phyloP scores from a whole-genome alignment of 331 rosid species.

The Dryas integrifolia region DNA sequence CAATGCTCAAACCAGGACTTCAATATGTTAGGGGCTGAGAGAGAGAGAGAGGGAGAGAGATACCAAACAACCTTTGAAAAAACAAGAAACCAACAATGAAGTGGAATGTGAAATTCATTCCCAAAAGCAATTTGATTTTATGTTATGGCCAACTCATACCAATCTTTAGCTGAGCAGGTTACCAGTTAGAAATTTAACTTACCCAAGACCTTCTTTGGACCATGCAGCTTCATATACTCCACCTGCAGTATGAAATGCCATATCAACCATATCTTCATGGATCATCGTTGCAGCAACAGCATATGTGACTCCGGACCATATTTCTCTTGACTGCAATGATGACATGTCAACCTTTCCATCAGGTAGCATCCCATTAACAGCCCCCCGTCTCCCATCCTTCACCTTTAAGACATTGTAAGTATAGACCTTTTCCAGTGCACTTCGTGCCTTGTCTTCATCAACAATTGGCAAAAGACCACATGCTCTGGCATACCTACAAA shows the following conservation, averaged over 20 bases:
- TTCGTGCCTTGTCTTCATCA: slow-evolving; percentile 57
- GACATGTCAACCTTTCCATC: slow-evolving; percentile 79
- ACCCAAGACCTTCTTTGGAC: slow-evolving; percentile 89
- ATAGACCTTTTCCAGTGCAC: slow-evolving; percentile 67
- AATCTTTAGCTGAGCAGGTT: slow-evolving; percentile 1
- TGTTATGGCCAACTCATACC: not conserved
- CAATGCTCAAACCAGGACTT: too few relatives aligned
- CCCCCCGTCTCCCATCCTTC: slow-evolving; percentile 73
- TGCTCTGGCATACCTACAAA: slow-evolving; percentile 82
- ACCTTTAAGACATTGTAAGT: slow-evolving; percentile 71
- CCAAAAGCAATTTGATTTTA: not conserved
- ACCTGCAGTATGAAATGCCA: slow-evolving; percentile 75
- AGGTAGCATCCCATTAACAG: slow-evolving; percentile 93
- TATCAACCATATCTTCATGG: slow-evolving; percentile 75
- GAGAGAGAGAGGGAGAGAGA: too few relatives aligned
- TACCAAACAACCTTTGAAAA: not conserved
- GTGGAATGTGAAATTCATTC: not conserved
- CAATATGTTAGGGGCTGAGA: too few relatives aligned
- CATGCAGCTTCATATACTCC: slow-evolving; percentile 81
- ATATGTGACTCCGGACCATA: slow-evolving; percentile 96
- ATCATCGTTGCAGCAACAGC: slow-evolving; percentile 93
- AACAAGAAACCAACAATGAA: not conserved
- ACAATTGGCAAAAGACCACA: slow-evolving; percentile 80
- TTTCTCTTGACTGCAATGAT: slow-evolving; percentile 82
- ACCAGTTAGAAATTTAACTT: slow-evolving; percentile 13